A percentile compares a stretch with the other conserved stretches of the same genome.
Conservation (phyloP, 352 stramenopile genomes). For the Phytophthora pisi region DNA sequence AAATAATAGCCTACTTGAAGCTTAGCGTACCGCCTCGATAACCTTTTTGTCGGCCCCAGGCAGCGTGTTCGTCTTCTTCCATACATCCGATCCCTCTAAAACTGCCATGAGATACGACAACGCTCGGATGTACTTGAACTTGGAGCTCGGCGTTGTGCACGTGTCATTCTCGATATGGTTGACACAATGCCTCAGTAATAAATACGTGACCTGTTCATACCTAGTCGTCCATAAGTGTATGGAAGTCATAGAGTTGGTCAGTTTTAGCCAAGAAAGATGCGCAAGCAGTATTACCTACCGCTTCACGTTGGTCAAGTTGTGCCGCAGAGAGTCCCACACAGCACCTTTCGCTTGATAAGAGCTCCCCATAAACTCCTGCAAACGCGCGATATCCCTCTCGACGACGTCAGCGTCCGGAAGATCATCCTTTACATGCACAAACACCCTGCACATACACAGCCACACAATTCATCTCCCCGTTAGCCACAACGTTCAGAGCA, state of each 20-base stretch:
- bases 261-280: neutral
- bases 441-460: constrained; percentile 39
- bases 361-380: constrained; percentile 72
- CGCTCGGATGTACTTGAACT: constrained; percentile 62
- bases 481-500: neutral
- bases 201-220: constrained; percentile 64
- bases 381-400: constrained; percentile 56
- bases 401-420: constrained; percentile 45
- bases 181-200: constrained; percentile 62
- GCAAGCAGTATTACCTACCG: constrained; percentile 30
- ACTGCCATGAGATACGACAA: constrained; percentile 54
- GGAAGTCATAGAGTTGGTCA: neutral
- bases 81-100: constrained; percentile 42
- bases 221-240: constrained; percentile 22
- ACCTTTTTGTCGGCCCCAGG: constrained; percentile 53
- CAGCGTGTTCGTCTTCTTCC: constrained; percentile 36
- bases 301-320: constrained; percentile 77
- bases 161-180: constrained; percentile 46
- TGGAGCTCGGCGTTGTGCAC: constrained; percentile 38
- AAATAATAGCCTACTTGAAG: constrained; percentile 27
- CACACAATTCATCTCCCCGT: neutral
- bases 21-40: constrained; percentile 55
- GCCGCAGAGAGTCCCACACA: constrained; percentile 61
- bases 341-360: constrained; percentile 59
- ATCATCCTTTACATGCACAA: constrained; percentile 49